Percentiles rank a stretch among this genome's conserved stretches.
phyloP scores from a whole-genome alignment of 164 flowering plant species.

The Magnolia officinalis region DNA sequence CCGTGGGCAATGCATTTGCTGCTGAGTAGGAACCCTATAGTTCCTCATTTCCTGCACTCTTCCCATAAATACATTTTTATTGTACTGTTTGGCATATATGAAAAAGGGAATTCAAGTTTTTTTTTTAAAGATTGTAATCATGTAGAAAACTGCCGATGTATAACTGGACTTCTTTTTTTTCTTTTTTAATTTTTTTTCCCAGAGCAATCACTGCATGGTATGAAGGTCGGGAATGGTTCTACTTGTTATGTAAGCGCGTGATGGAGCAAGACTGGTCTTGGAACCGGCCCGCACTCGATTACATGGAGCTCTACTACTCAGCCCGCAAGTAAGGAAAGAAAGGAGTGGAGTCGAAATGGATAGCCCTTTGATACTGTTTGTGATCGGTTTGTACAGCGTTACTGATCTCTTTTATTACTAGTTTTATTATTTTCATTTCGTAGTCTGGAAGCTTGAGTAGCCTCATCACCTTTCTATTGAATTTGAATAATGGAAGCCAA shows the following conservation, averaged over 20 bases:
- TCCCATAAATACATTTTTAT: no score
- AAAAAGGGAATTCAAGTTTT: no score
- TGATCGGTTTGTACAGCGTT: slow-evolving; percentile 27
- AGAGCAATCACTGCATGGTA: slow-evolving; percentile 95
- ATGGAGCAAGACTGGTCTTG: slow-evolving; percentile 99
- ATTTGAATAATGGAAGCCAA: slow-evolving; percentile 1
- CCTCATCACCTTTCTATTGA: neutral
- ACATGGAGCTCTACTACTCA: slow-evolving; percentile 85
- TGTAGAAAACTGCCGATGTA: neutral
- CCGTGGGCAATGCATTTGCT: no score
- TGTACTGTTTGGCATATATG: no score
- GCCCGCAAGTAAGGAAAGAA: slow-evolving; percentile 50
- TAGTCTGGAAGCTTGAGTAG: neutral
- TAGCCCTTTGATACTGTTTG: neutral
- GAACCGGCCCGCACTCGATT: slow-evolving; percentile 95
- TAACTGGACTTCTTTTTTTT: no score
- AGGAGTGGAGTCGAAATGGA: neutral
- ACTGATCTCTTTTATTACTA: neutral
- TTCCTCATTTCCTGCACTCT: no score
- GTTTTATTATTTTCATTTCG: neutral
- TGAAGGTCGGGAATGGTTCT: slow-evolving; percentile 68
- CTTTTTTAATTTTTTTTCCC: neutral
- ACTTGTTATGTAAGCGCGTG: slow-evolving; percentile 69
- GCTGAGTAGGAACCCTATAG: no score
- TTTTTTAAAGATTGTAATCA: neutral